These are phyloP conservation scores for Lactarius quietus DNA, from an alignment of 768 basidiomycete genomes.

Conservation along the genomic window DNA sequence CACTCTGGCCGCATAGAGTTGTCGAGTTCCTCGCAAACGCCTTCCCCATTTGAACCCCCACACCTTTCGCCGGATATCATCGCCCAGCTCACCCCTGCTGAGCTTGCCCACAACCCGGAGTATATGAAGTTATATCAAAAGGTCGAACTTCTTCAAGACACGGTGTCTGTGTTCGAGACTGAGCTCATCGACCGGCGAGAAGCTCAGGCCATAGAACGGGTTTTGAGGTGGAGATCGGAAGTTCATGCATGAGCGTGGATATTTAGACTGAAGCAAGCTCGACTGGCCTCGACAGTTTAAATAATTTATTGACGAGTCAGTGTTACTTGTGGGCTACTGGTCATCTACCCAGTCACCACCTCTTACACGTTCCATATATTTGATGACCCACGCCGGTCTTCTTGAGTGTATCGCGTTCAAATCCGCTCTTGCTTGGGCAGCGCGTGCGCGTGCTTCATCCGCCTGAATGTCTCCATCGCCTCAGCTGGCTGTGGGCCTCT, in stretches of 20 bases:
- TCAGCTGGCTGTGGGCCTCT: neutral
- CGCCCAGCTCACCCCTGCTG: neutral
- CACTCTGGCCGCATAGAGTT: neutral
- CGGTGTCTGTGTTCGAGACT: neutral
- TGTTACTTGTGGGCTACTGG: constrained; percentile 3
- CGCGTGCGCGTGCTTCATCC: constrained; percentile 1
- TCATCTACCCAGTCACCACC: constrained; percentile 25
- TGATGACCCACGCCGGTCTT: constrained; percentile 17
- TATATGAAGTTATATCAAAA: neutral
- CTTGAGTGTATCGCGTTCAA: constrained; percentile 1
- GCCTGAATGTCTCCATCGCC: constrained; percentile 6
- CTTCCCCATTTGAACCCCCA: neutral
- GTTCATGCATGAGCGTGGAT: neutral
- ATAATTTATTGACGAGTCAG: neutral
- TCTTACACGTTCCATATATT: constrained; percentile 21
- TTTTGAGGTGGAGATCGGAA: neutral
- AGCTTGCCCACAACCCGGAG: neutral
- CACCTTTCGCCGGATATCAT: neutral
- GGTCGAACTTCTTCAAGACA: neutral
- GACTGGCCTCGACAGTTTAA: neutral
- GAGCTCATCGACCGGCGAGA: neutral
- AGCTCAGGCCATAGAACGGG: neutral
- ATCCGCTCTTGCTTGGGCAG: neutral
- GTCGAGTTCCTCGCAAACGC: neutral
- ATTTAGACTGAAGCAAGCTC: neutral